Base-by-base conservation (phyloP, 192 early-diverging fungal genomes). In the Coemansia sp. region DNA sequence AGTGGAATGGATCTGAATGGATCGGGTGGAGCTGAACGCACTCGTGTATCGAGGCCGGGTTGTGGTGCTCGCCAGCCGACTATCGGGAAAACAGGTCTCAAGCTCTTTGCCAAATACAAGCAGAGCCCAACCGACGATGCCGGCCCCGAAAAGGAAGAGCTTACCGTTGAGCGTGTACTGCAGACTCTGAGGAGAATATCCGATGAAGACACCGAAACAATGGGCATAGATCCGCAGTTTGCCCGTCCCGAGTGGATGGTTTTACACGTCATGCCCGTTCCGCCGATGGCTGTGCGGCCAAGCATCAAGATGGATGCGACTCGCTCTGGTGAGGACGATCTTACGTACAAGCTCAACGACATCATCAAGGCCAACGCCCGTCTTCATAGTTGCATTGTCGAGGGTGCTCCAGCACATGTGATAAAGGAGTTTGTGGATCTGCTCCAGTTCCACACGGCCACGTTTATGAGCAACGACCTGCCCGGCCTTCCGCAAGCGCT, bases 171-270 rank as follows among this genome's bases (percentile, higher is more conserved):
- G 53, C 86, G 88, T 50, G 93, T 91, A 40, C 75, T 91, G 17
- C 86, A 88, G 66, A 89, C 98, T 15, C 84, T 99, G 55, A 88
- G 88, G 69, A 87, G 84, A 56, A 97, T 99, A 59, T 82, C 86
- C 11, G 91, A 96, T 64, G 86, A 90, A 69, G 97, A 98, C 62
- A 86, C 89, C 30, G 62, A 82, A 50, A 82, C 83, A 61, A 91
- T 99, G 88, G 97, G 95, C 25, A 75, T 99, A 22, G 87, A 89
- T 56, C 87, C 89, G 29, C 86, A 94, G 61, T 98, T 84, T 83
- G 95, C 96, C 15, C 86, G 95, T 15, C 97, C 97, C 10, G 97
- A 97, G 74, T 99, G 97, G 97, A 96, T 99, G 94, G 84, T 98
- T 55, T 84, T 96, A 56, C 91, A 93, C 6, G 89, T 94, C 17